These are phyloP conservation scores for Phlebopus sp. DNA, from an alignment of 1,284 basidiomycete species.

Conservation along the genomic window DNA sequence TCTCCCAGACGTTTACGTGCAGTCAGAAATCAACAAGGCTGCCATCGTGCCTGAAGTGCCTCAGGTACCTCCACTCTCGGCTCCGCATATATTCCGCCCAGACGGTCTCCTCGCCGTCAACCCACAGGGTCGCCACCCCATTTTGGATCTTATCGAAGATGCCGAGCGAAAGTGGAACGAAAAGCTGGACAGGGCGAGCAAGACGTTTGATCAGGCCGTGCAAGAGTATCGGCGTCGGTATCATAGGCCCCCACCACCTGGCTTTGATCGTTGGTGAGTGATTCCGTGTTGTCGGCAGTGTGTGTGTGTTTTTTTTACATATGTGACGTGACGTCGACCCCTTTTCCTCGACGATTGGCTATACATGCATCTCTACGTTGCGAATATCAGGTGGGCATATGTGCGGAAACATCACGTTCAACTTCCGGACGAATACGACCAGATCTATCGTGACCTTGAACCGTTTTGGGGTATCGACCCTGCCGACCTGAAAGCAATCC, in stretches of 20 bases:
- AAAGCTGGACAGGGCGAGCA: constrained; percentile 68
- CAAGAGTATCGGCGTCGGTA: constrained; percentile 75
- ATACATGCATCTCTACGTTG: too few relatives aligned
- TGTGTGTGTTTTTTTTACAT: background rate
- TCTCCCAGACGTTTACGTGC: background rate
- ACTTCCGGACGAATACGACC: constrained; percentile 88
- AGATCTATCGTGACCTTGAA: constrained; percentile 67
- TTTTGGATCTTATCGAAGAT: constrained; percentile 74
- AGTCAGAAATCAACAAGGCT: background rate
- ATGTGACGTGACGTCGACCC: background rate
- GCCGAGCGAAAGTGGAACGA: constrained; percentile 64
- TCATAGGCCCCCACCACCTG: constrained; percentile 69
- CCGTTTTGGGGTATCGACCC: constrained; percentile 77
- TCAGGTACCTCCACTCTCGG: background rate
- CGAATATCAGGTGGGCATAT: constrained; percentile 69
- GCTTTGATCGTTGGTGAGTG: constrained; percentile 77
- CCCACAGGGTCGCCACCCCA: constrained; percentile 57
- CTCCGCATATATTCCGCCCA: constrained; percentile 7
- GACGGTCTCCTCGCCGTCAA: constrained; percentile 26
- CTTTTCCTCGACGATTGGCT: background rate
- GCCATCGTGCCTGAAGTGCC: background rate
- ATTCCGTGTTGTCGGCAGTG: too few relatives aligned
- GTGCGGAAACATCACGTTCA: constrained; percentile 67
- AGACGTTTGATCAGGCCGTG: constrained; percentile 67
- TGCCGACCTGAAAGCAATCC: constrained; percentile 58